Evolutionary conservation across 176 grass and related monocot species (phyloP).

Genomic region (Cocos nucifera): DNA sequence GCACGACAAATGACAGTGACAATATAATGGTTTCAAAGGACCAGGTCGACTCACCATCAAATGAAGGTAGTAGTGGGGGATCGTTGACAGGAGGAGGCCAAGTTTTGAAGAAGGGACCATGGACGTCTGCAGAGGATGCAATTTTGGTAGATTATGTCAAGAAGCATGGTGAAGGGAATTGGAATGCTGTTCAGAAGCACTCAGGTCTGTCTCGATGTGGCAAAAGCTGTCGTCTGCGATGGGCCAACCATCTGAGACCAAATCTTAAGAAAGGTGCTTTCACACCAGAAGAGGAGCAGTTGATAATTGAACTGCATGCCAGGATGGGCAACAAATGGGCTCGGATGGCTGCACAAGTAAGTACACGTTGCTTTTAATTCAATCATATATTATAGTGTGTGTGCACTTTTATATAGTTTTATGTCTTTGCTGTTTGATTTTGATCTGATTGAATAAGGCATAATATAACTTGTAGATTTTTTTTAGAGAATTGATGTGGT

Average conservation of each 20-base stretch:
- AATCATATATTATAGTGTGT: too few species aligned
- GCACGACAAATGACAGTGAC: conserved; percentile 41
- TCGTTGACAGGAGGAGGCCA: conserved; percentile 26
- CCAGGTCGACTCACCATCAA: conserved; percentile 44
- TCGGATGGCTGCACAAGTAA: conserved; percentile 74
- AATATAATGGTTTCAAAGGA: conserved; percentile 39
- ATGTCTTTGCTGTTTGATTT: neutral
- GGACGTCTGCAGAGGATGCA: conserved; percentile 72
- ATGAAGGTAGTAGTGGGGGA: conserved; percentile 40
- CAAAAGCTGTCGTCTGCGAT: conserved; percentile 90
- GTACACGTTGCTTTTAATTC: neutral
- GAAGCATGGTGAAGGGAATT: conserved; percentile 88
- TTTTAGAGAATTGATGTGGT: too few species aligned
- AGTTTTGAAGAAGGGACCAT: conserved; percentile 79
- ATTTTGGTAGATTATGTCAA: conserved; percentile 81
- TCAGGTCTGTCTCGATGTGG: conserved; percentile 66
- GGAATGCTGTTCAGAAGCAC: conserved; percentile 92
- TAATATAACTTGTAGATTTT: too few species aligned
- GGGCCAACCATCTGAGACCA: conserved; percentile 83
- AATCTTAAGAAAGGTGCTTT: conserved; percentile 83
- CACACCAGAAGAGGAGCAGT: conserved; percentile 54
- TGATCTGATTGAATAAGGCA: too few species aligned
- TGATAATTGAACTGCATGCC: conserved; percentile 78
- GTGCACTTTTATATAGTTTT: neutral
- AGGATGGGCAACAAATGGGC: conserved; percentile 93